Percentiles rank a stretch among this genome's conserved stretches.
Evolutionary conservation across 805 yeast species (phyloP).

Genomic region (Jamesozyma jinghongensis): DNA sequence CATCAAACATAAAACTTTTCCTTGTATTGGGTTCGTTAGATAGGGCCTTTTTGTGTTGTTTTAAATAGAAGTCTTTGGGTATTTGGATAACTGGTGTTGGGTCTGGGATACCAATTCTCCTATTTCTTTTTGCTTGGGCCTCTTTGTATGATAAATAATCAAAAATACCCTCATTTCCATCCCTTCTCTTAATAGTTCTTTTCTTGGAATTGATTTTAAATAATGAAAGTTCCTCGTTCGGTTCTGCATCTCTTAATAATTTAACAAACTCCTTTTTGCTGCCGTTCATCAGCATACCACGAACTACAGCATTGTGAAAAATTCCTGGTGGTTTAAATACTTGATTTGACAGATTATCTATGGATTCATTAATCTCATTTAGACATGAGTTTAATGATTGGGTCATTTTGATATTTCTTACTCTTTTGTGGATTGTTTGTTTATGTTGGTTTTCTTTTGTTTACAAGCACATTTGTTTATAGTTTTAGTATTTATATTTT

Average conservation of each 20-base stretch:
- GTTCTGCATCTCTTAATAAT: slow-evolving; percentile 51
- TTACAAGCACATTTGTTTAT: background rate
- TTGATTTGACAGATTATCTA: slow-evolving; percentile 35
- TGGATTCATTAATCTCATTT: slow-evolving; percentile 32
- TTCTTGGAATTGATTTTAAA: slow-evolving; percentile 34
- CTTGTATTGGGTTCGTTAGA: slow-evolving; percentile 13
- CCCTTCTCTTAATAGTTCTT: slow-evolving; percentile 39
- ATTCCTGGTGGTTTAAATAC: slow-evolving; percentile 51
- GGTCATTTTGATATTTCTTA: slow-evolving; percentile 12
- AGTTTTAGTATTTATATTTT: background rate
- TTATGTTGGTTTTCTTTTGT: background rate
- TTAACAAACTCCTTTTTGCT: slow-evolving; percentile 35
- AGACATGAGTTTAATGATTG: slow-evolving; percentile 26
- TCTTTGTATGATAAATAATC: slow-evolving; percentile 29
- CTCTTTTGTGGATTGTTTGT: background rate
- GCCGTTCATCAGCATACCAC: slow-evolving; percentile 32
- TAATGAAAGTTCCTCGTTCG: slow-evolving; percentile 39
- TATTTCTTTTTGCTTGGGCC: slow-evolving; percentile 25
- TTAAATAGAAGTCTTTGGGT: slow-evolving; percentile 20
- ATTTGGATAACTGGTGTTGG: slow-evolving; percentile 23
- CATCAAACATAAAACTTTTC: slow-evolving; percentile 18
- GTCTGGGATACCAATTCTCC: slow-evolving; percentile 29
- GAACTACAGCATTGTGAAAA: slow-evolving; percentile 54
- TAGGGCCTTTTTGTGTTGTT: slow-evolving; percentile 20
- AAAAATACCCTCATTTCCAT: slow-evolving; percentile 38